Evolutionary conservation across 2,329 filamentous ascomycete genomes (phyloP).

Genomic region (Trichoderma sp.): DNA sequence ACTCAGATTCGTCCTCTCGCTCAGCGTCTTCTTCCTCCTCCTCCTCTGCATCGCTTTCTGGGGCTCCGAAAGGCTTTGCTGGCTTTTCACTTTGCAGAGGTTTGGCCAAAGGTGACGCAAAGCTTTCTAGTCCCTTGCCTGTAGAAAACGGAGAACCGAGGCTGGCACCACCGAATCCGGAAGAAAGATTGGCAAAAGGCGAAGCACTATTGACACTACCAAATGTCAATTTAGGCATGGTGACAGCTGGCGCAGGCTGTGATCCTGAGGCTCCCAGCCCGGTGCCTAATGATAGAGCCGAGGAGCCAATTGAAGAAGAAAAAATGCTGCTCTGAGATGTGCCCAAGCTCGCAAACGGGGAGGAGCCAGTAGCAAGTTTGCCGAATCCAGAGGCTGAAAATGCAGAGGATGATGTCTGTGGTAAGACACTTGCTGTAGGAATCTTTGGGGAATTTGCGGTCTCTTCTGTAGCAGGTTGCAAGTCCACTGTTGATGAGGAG

Average conservation of each 20-base stretch:
- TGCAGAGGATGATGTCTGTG: slow-evolving; percentile 54
- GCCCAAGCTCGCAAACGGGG: slow-evolving; percentile 61
- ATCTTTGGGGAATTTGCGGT: slow-evolving; percentile 24
- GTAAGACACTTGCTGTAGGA: slow-evolving; percentile 28
- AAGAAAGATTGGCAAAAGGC: slow-evolving; percentile 48
- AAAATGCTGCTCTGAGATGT: slow-evolving; percentile 50
- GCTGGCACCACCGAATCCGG: slow-evolving; percentile 49
- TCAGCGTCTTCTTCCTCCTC: slow-evolving; percentile 39
- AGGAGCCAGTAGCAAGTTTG: slow-evolving; percentile 61
- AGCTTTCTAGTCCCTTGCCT: slow-evolving; percentile 58
- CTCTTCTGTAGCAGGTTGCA: slow-evolving; percentile 20
- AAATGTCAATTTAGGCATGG: slow-evolving; percentile 50
- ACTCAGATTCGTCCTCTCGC: slow-evolving; percentile 43
- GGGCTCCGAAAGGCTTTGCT: slow-evolving; percentile 73
- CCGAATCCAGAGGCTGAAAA: slow-evolving; percentile 70
- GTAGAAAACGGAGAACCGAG: slow-evolving; percentile 40
- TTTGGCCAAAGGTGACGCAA: slow-evolving; percentile 60
- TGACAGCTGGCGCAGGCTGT: slow-evolving; percentile 28
- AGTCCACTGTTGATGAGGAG: slow-evolving; percentile 2
- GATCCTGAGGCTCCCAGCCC: slow-evolving; percentile 23
- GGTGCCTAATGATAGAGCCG: slow-evolving; percentile 33
- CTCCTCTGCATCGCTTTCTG: slow-evolving; percentile 62
- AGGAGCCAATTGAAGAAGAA: slow-evolving; percentile 42
- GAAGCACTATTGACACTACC: slow-evolving; percentile 42
- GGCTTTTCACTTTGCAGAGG: slow-evolving; percentile 57